Conservation (phyloP, 208 protist species). For the Leishmania amazonensis region DNA sequence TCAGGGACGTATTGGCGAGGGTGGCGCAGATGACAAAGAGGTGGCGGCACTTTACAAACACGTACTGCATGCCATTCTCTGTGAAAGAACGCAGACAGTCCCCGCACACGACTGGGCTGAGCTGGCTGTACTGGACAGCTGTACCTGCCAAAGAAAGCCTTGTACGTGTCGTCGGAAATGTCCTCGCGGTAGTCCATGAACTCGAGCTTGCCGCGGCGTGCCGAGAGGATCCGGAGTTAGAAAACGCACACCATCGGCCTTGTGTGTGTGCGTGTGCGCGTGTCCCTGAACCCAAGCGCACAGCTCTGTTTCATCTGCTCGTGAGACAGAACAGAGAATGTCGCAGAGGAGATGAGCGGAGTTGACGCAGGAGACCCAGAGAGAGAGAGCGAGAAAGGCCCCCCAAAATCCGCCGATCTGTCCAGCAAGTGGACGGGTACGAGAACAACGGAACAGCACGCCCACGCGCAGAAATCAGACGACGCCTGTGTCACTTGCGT, state of each 20-base stretch:
- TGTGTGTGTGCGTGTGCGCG: neutral
- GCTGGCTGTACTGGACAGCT: slow-evolving; percentile 54
- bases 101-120: slow-evolving; percentile 44
- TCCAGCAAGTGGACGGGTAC: neutral
- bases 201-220: slow-evolving; percentile 81
- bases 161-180: slow-evolving; percentile 52
- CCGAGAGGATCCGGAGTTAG: slow-evolving; percentile 87
- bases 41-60: slow-evolving; percentile 62
- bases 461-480: neutral
- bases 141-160: slow-evolving; percentile 89
- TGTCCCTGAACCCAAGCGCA: neutral
- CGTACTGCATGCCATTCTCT: slow-evolving; percentile 85
- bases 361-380: neutral
- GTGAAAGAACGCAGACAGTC: slow-evolving; percentile 64
- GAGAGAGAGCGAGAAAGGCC: slow-evolving; percentile 15
- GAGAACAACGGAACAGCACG: neutral
- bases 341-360: neutral
- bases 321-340: neutral
- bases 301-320: neutral
- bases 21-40: slow-evolving; percentile 90
- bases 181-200: slow-evolving; percentile 88
- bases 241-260: slow-evolving; percentile 43
- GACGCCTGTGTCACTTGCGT: neutral
- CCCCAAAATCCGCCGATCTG: neutral
- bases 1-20: slow-evolving; percentile 68